A percentile compares a stretch with the other conserved stretches of the same genome.
These are phyloP conservation scores for Vigna trinervia DNA, from an alignment of 306 rosid species.

Conservation along the genomic window DNA sequence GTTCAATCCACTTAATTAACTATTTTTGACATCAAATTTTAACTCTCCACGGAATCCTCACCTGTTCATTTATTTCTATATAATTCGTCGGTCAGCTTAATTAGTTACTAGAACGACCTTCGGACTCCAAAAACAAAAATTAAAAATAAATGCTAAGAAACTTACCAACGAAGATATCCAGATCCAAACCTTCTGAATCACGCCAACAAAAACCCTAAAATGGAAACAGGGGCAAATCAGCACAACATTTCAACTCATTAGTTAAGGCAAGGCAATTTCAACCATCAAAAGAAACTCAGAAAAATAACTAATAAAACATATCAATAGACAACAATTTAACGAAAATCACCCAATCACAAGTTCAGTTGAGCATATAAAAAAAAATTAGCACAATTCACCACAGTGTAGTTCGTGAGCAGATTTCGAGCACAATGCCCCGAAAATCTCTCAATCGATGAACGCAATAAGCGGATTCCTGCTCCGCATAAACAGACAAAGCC, in stretches of 20 bases:
- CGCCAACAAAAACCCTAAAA: constrained; percentile 36
- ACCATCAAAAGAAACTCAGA: not conserved
- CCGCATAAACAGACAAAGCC: constrained; percentile 24
- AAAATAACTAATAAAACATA: no score
- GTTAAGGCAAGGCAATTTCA: not conserved
- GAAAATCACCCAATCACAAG: not conserved
- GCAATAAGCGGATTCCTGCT: not conserved
- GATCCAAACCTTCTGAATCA: constrained; percentile 48
- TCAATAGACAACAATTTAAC: not conserved
- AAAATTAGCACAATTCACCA: not conserved
- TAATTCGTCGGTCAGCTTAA: constrained; percentile 12
- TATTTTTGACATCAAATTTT: constrained; percentile 20
- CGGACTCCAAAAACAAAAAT: not conserved
- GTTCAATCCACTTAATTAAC: not conserved
- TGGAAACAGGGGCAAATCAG: constrained; percentile 8
- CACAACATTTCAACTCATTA: constrained; percentile 28
- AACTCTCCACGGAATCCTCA: constrained; percentile 27
- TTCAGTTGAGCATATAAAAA: not conserved
- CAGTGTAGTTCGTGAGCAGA: not conserved
- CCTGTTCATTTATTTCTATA: constrained; percentile 18
- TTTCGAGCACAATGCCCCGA: constrained; percentile 15
- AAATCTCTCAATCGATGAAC: constrained; percentile 12
- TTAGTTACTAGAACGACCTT: constrained; percentile 1
- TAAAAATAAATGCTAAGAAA: not conserved
- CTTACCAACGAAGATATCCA: constrained; percentile 39